Evolutionary conservation across 2,329 filamentous ascomycete genomes (phyloP).

Genomic region (Blastomyces emzantsi): DNA sequence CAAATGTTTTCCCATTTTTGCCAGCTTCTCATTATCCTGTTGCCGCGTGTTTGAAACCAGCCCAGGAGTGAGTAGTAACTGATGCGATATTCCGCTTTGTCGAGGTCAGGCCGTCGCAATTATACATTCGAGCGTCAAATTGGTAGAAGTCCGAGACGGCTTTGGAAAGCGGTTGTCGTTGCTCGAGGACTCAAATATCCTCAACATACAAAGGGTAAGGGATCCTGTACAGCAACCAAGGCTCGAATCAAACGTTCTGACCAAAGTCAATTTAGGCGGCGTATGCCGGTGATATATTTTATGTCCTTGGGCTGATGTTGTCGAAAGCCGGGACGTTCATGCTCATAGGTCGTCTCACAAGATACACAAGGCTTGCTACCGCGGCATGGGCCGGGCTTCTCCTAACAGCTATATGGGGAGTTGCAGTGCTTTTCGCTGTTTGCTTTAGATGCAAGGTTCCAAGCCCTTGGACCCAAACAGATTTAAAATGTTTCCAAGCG

Average conservation of each 20-base stretch:
- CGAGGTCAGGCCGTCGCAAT: conserved; percentile 12
- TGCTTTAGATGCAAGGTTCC: conserved; percentile 14
- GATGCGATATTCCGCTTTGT: not conserved
- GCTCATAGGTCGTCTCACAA: conserved; percentile 15
- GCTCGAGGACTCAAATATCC: conserved; percentile 7
- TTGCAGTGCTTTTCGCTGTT: conserved; percentile 14
- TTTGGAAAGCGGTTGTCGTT: conserved; percentile 12
- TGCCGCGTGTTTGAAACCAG: not conserved
- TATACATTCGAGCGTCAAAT: conserved; percentile 15
- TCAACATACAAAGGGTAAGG: conserved; percentile 12
- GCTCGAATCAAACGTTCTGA: not conserved
- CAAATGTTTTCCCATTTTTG: not conserved
- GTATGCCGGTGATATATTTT: conserved; percentile 16
- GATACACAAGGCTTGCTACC: conserved; percentile 12
- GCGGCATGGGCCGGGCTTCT: conserved; percentile 11
- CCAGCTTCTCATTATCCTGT: not conserved
- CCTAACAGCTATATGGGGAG: conserved; percentile 7
- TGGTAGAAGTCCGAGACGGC: conserved; percentile 14
- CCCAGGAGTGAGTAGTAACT: not conserved
- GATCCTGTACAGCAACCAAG: not conserved
- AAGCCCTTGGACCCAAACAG: conserved; percentile 12
- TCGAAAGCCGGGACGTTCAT: conserved; percentile 15
- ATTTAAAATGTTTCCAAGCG: conserved; percentile 12
- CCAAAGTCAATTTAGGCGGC: conserved; percentile 9
- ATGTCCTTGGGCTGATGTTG: conserved; percentile 14